Conservation (phyloP, 768 basidiomycete genomes). For the Suillus luteus region DNA sequence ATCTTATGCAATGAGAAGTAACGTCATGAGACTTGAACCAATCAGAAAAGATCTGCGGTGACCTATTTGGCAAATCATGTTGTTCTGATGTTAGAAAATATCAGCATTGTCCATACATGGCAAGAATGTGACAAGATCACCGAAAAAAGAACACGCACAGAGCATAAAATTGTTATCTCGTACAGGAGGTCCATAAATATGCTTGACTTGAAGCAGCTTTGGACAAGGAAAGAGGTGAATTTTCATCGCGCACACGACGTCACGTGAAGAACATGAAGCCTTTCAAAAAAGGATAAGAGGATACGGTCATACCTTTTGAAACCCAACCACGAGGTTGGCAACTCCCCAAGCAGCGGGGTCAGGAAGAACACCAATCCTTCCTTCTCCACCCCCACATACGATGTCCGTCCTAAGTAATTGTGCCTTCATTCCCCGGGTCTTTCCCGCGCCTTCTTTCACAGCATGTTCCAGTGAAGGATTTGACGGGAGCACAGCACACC, state of each 20-base stretch:
- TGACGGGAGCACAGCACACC: conserved; percentile 34
- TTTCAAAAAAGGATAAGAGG: too few species aligned
- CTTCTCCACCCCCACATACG: conserved; percentile 37
- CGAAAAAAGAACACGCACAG: not conserved
- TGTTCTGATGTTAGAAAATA: not conserved
- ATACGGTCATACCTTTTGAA: conserved; percentile 24
- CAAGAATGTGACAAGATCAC: not conserved
- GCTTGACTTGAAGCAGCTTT: not conserved
- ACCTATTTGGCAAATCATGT: not conserved
- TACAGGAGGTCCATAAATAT: not conserved
- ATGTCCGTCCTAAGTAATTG: conserved; percentile 47
- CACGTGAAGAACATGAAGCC: not conserved
- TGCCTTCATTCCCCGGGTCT: conserved; percentile 49
- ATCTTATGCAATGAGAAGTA: not conserved
- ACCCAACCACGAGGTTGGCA: conserved; percentile 41
- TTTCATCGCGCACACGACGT: not conserved
- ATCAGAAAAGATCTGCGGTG: not conserved
- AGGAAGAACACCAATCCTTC: conserved; percentile 36
- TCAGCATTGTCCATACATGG: not conserved
- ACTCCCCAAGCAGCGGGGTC: conserved; percentile 64
- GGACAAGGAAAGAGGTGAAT: not conserved
- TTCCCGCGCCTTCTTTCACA: conserved; percentile 46
- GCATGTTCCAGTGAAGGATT: conserved; percentile 27
- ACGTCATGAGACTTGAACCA: not conserved
- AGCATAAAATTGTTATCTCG: not conserved